Percentiles rank a stretch among this genome's conserved stretches.
Conservation (phyloP, 2,329 filamentous ascomycete species). For the Cytospora piceicola region DNA sequence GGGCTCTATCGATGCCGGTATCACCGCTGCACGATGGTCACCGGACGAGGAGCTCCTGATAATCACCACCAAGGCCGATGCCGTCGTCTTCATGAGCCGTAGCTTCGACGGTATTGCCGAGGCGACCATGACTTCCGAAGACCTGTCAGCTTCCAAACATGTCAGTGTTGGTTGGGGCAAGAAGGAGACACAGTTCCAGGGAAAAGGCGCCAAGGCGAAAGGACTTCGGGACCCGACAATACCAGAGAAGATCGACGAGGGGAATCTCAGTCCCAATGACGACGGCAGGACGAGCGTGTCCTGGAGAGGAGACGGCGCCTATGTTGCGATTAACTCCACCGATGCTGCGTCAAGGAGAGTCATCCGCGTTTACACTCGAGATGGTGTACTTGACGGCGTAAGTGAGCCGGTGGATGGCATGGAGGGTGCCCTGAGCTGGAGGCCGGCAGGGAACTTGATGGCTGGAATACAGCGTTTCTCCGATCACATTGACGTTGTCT, state of each 20-base stretch:
- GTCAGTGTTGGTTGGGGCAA: conserved; percentile 99
- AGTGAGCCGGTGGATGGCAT: conserved; percentile 93
- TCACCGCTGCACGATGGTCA: conserved; percentile 88
- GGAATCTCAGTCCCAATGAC: conserved; percentile 74
- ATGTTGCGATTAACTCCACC: conserved; percentile 83
- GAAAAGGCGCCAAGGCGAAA: conserved; percentile 80
- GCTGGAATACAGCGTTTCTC: conserved; percentile 78
- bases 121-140: conserved; percentile 71
- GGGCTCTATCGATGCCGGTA: conserved; percentile 90
- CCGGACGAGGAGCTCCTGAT: conserved; percentile 91
- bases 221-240: conserved; percentile 92
- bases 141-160: conserved; percentile 86
- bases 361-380: conserved; percentile 87
- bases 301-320: conserved; percentile 94
- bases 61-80: conserved; percentile 78
- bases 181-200: conserved; percentile 96
- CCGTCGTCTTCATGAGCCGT: conserved; percentile 89
- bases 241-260: conserved; percentile 88
- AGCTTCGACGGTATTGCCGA: conserved; percentile 84
- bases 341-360: conserved; percentile 71
- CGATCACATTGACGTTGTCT: conserved; percentile 78
- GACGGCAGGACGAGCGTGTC: conserved; percentile 73
- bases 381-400: conserved; percentile 88
- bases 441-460: conserved; percentile 86
- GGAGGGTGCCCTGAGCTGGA: conserved; percentile 87